Evolutionary conservation across 208 protist species (phyloP).

Genomic region (Wallacemonas sp.): DNA sequence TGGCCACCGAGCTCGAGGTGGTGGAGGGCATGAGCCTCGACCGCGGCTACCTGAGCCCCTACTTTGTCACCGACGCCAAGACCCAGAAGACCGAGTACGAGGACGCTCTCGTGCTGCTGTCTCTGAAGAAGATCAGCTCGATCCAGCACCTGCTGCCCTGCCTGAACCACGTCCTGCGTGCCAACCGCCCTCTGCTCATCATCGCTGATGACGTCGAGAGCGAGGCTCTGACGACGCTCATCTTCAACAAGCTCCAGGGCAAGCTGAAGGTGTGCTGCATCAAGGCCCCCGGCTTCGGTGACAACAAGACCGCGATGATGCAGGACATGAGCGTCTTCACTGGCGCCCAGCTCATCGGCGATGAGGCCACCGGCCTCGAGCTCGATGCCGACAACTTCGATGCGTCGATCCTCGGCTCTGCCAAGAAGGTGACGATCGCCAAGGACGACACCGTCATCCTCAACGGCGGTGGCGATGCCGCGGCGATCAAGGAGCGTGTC

Average conservation of each 20-base stretch:
- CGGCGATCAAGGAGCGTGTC: slow-evolving; percentile 91
- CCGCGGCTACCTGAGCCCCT: slow-evolving; percentile 98
- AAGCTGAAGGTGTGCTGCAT: slow-evolving; percentile 92
- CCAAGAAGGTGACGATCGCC: slow-evolving; percentile 90
- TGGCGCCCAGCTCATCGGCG: slow-evolving; percentile 93
- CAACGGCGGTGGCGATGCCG: slow-evolving; percentile 93
- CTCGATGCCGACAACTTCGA: slow-evolving; percentile 81
- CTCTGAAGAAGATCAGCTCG: slow-evolving; percentile 95
- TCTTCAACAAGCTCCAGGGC: slow-evolving; percentile 89
- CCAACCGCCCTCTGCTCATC: slow-evolving; percentile 96
- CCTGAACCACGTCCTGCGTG: slow-evolving; percentile 88
- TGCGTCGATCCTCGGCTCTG: slow-evolving; percentile 62
- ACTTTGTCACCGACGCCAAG: slow-evolving; percentile 99
- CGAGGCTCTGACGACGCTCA: slow-evolving; percentile 94
- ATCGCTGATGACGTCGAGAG: slow-evolving; percentile 99
- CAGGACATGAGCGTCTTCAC: slow-evolving; percentile 99
- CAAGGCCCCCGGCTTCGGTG: slow-evolving; percentile 99
- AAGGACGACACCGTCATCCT: slow-evolving; percentile 98
- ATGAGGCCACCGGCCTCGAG: slow-evolving; percentile 92
- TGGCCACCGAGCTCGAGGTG: slow-evolving; percentile 97
- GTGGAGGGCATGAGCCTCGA: slow-evolving; percentile 98
- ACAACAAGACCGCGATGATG: slow-evolving; percentile 97
- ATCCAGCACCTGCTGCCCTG: slow-evolving; percentile 89
- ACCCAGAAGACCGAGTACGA: slow-evolving; percentile 96
- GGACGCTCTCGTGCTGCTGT: slow-evolving; percentile 95